phyloP scores from a whole-genome alignment of 257 asterid species.

The Apocynum venetum region DNA sequence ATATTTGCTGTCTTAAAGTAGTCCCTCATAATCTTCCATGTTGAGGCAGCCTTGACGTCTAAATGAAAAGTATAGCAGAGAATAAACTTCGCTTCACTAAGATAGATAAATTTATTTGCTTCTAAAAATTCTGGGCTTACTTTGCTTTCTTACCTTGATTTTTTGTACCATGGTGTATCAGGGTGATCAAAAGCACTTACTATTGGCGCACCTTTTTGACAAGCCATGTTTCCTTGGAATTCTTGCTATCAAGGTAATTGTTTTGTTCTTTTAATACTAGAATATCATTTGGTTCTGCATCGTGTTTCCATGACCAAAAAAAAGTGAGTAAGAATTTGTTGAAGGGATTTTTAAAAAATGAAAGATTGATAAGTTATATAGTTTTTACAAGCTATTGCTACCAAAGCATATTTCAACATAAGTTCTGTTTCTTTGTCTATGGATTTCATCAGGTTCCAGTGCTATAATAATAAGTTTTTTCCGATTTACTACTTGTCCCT shows the following conservation, averaged over 20 bases:
- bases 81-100: neutral
- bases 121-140: neutral
- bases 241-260: conserved; percentile 70
- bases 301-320: neutral
- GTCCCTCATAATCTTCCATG: neutral
- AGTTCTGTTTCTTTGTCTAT: neutral
- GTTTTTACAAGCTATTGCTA: neutral
- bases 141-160: neutral
- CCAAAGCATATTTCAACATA: neutral
- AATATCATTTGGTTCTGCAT: neutral
- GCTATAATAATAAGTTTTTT: neutral
- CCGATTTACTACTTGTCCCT: neutral
- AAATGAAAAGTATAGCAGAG: neutral
- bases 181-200: conserved; percentile 79
- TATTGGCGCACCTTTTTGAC: conserved; percentile 83
- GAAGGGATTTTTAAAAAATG: neutral
- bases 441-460: neutral
- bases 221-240: conserved; percentile 90
- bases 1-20: neutral
- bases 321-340: neutral
- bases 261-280: neutral
- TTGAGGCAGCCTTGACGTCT: neutral
- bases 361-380: neutral
- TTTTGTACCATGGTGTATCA: conserved; percentile 25
- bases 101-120: neutral